Evolutionary conservation across 371 early-diverging fungal genomes (phyloP), one percentile per base, ranked within the genome.

Genomic region (Homolaphlyctis polyrhiza): DNA sequence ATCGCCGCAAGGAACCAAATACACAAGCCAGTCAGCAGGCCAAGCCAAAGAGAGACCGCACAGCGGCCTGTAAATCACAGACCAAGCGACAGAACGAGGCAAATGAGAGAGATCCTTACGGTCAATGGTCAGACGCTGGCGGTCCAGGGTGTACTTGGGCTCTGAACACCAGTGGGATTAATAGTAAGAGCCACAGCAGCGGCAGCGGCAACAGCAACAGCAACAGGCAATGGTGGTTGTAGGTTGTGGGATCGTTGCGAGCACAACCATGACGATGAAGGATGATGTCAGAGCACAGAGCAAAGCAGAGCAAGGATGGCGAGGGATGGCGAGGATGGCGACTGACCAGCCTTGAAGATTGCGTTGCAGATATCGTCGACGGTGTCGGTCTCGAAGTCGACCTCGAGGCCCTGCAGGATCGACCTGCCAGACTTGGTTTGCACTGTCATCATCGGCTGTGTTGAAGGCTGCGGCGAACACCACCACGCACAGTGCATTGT

Each of bases 61-160:
- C n/a, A n/a, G n/a, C n/a, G n/a, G n/a, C n/a, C n/a, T n/a, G n/a
- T n/a, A n/a, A n/a, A n/a, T n/a, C n/a, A n/a, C 11, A 11, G 39
- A 18, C 39, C 8, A 18, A 39, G 39, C 39, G 39, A 8, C 39
- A 8, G 18, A 39, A 39, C 11, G 11, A 39, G 39, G 39, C 39
- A 39, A n/a, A n/a, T n/a, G n/a, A n/a, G n/a, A n/a, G n/a, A n/a
- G n/a, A n/a, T n/a, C 11, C 52, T 6, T 21, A 51, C 52, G 52
- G 11, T 51, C 14, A 14, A 51, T 21, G 28, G 90, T 91, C 71
- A 92, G 72, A 30, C 91, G 89, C 77, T 92, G 92, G 65, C 92
- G 87, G 62, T 88, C 86, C 29, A 86, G 81, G 58, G 82, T 79
- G 69, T 84, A 85, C 62, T 83, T 81, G 50, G 87, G 84, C 36